Conservation (phyloP, 2,329 filamentous ascomycete genomes). For the Coniochaeta prunicola region DNA sequence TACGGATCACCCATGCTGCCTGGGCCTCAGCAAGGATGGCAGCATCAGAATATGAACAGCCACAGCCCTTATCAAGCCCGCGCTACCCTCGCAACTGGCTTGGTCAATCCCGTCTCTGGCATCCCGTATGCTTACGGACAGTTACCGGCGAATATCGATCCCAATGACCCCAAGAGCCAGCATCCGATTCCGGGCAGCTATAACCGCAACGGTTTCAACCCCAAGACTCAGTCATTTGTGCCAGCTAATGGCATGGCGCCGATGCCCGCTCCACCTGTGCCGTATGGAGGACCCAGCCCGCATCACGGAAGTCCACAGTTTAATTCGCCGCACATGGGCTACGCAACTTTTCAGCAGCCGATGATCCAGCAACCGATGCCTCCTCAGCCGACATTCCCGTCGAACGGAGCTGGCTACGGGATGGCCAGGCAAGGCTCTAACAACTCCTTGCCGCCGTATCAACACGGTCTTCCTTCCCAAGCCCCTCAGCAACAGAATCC, state of each 20-base stretch:
- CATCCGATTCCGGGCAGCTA: constrained; percentile 77
- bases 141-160: constrained; percentile 61
- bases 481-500: background rate
- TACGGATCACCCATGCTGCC: constrained; percentile 27
- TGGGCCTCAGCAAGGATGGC: constrained; percentile 26
- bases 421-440: constrained; percentile 52
- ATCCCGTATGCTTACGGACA: constrained; percentile 73
- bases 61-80: constrained; percentile 19
- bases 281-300: constrained; percentile 39
- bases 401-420: constrained; percentile 34
- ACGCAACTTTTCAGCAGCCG: constrained; percentile 38
- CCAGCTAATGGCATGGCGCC: constrained; percentile 40
- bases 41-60: constrained; percentile 21
- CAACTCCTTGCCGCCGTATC: constrained; percentile 45
- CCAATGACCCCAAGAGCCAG: constrained; percentile 65
- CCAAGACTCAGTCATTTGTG: constrained; percentile 87
- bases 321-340: constrained; percentile 42
- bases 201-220: constrained; percentile 83
- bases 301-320: constrained; percentile 49
- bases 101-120: constrained; percentile 4
- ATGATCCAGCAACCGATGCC: constrained; percentile 24
- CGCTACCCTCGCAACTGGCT: constrained; percentile 18
- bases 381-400: constrained; percentile 19
- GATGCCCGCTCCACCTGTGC: constrained; percentile 38
- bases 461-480: constrained; percentile 23